These are phyloP conservation scores for Heliosperma pusillum DNA, from an alignment of 148 eudicot species.

Conservation along the genomic window DNA sequence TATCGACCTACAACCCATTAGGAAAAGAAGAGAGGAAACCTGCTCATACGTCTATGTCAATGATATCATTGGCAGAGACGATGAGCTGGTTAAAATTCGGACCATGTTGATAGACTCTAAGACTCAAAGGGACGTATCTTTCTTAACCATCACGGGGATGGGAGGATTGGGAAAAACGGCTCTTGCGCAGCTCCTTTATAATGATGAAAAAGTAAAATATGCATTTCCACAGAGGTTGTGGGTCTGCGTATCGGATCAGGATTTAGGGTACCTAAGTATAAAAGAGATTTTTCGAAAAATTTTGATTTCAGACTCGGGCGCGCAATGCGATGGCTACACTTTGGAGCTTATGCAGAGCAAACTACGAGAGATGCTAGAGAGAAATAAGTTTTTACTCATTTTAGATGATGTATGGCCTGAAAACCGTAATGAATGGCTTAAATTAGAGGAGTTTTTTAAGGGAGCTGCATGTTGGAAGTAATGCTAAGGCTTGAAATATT, in stretches of 20 bases:
- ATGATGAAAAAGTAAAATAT: slow-evolving; percentile 16
- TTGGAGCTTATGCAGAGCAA: background rate
- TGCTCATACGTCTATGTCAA: slow-evolving; percentile 6
- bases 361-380: background rate
- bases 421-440: background rate
- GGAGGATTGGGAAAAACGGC: slow-evolving; percentile 38
- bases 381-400: background rate
- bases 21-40: background rate
- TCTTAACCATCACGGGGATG: slow-evolving; percentile 29
- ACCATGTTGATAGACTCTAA: too few species aligned
- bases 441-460: background rate
- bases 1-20: background rate
- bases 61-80: too few species aligned
- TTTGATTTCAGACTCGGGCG: background rate
- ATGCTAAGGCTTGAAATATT: too few species aligned
- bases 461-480: too few species aligned
- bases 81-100: too few species aligned
- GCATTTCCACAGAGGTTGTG: slow-evolving; percentile 21
- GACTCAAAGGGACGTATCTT: too few species aligned
- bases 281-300: background rate
- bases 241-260: slow-evolving; percentile 25
- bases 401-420: slow-evolving; percentile 17
- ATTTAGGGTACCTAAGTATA: background rate
- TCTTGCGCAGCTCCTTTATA: slow-evolving; percentile 27
- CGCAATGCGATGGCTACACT: background rate